Base-by-base conservation (phyloP, 2,329 filamentous ascomycete species). In the Pyricularia sp. region DNA sequence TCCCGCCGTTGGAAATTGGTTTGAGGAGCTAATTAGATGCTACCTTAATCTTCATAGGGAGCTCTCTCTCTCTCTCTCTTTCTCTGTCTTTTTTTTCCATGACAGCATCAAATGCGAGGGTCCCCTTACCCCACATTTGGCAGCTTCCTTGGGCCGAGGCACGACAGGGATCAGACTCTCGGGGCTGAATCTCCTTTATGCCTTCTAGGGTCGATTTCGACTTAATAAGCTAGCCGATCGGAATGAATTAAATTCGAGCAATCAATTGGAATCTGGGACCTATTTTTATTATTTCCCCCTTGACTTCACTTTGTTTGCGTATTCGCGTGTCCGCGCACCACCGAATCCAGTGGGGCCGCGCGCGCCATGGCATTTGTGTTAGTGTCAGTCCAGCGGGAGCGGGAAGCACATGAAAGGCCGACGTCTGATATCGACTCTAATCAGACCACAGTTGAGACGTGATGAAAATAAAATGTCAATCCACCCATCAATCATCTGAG, bases 111-210 rank as follows among this genome's bases (percentile, higher is more conserved):
- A 61, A 61, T 61, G 58, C 58, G 58, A 61, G 25, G 42, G 42
- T 20, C 20, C 42, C 42, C 11, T 66, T 66, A 50, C 65, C 26
- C 65, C 65, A 66, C 65, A 25, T 42, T 65, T 66, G 23, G 64
- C n/a, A 66, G 30, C 64, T 42, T 28, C 58, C 58, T 26, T 28
- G 65, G 42, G 65, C 65, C 65, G 65, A 66, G 65, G 65, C 42
- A 36, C 26, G 36, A 42, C 31, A 66, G 64, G 64, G 64, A 28
- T 61, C n/a, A 12, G 58, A 25, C 58, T 26, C 23, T 61, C 23
- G n/a, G 50, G 25, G n/a, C 25, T 61, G n/a, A 12, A 61, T 61
- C 58, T 26, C 58, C 12, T 61, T 26, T 11, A 25, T 61, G n/a
- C 4, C 2, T 26, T 36, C 33, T 61, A 25, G 58, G 58, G 58